Evolutionary conservation across 140 eudicot species (phyloP), one percentile per base, ranked within the genome.

Genomic region (Bidens hawaiensis): DNA sequence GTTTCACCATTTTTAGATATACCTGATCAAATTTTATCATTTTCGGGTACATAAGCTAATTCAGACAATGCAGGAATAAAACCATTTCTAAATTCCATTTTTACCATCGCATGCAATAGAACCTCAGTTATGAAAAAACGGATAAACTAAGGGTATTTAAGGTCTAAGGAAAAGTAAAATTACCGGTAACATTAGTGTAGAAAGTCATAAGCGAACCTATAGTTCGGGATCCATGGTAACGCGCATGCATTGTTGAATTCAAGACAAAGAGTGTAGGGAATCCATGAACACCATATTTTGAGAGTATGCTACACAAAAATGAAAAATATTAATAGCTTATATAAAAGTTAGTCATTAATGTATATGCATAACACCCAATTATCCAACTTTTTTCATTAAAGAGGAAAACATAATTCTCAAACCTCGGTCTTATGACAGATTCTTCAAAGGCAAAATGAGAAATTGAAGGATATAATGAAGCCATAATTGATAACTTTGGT

Each of bases 361-460:
- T 30, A 4, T 30, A 11, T 38, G 45, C n/a, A 38, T 14, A 11
- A 4, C 45, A 38, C 45, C 45, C 45, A 38, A 15, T n/a, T 11
- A 38, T 38, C 13, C 14, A 12, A 11, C 3, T 47, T 47, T 47
- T 6, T 17, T 2, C 25, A 46, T 18, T 18, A 46, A 42, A 13
- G 53, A 38, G 11, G 45, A 38, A 48, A 17, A 46, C 19, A 17
- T 27, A 51, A 23, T 40, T 65, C 31, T 18, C 79, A 31, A 61
- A 90, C 97, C 97, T 90, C 72, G 97, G 95, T 56, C 87, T 79
- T 38, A 90, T 60, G 41, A 78, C 78, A 25, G 95, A 86, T 65
- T 90, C 97, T 77, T 86, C 97, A 14, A 90, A 70, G 9, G 95
- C 95, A 69, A 83, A 90, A 69, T 90, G 97, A 47, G 97, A 81